Evolutionary conservation across 2,329 filamentous ascomycete genomes (phyloP).

Genomic region (Fusarium abutilonis): DNA sequence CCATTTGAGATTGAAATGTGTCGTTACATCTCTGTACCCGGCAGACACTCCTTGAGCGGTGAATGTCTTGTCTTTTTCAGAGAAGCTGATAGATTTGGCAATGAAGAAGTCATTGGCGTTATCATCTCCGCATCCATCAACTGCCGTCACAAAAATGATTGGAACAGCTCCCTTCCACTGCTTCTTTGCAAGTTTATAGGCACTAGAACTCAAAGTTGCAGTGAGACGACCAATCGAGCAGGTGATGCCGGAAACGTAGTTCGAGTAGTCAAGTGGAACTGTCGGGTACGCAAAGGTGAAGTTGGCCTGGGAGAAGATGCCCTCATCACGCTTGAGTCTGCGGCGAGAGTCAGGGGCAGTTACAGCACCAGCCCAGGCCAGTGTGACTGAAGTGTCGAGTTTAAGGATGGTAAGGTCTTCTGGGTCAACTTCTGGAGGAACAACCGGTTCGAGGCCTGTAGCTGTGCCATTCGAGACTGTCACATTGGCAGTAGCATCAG

Average conservation of each 20-base stretch:
- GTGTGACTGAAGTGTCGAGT: not conserved
- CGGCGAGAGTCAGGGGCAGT: not conserved
- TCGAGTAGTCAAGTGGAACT: conserved; percentile 15
- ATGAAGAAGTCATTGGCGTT: conserved; percentile 10
- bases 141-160: conserved; percentile 12
- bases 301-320: conserved; percentile 7
- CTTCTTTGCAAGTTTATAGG: conserved; percentile 11
- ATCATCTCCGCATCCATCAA: conserved; percentile 12
- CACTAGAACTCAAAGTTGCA: conserved; percentile 4
- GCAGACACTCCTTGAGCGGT: not conserved
- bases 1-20: conserved; percentile 1
- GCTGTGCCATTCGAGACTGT: not conserved
- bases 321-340: conserved; percentile 8
- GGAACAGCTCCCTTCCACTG: conserved; percentile 2
- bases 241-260: conserved; percentile 2
- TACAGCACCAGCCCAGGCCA: conserved; percentile 12
- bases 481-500: not conserved
- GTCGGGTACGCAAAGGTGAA: conserved; percentile 9
- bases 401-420: conserved; percentile 1
- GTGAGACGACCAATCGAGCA: conserved; percentile 1
- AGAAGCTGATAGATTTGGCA: conserved; percentile 3
- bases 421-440: conserved; percentile 8
- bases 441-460: conserved; percentile 5
- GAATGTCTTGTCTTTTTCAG: conserved; percentile 5
- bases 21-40: not conserved